These are phyloP conservation scores for Candida qinlingensis DNA, from an alignment of 805 yeast genomes.

Conservation along the genomic window DNA sequence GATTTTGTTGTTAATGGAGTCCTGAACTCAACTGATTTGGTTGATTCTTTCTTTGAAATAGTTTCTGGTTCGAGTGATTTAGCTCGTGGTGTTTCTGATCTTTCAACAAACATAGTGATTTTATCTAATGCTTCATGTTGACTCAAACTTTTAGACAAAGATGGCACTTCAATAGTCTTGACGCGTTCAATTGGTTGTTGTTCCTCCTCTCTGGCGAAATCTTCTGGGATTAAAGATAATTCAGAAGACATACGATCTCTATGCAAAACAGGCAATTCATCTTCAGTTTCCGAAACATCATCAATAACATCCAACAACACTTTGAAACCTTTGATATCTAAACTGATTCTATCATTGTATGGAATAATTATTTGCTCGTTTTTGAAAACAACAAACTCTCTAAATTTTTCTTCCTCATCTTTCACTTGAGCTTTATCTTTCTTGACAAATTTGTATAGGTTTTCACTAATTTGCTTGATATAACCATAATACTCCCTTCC, in stretches of 20 bases:
- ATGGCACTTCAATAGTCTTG: background rate
- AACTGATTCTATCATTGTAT: conserved; percentile 48
- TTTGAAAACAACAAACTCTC: conserved; percentile 47
- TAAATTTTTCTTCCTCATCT: conserved; percentile 12
- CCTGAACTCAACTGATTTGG: conserved; percentile 1
- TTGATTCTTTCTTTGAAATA: background rate
- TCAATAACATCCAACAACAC: conserved; percentile 44
- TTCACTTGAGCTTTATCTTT: conserved; percentile 8
- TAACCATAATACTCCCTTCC: conserved; percentile 43
- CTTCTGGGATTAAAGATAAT: conserved; percentile 3
- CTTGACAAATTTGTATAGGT: conserved; percentile 22
- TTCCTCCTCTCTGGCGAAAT: background rate
- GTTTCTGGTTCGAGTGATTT: background rate
- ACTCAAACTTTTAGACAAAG: background rate
- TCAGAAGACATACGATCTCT: conserved; percentile 6
- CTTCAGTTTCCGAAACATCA: conserved; percentile 38
- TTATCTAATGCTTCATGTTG: background rate
- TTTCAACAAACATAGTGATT: background rate
- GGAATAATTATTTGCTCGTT: conserved; percentile 66
- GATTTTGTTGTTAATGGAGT: conserved; percentile 14
- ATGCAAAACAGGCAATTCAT: conserved; percentile 27
- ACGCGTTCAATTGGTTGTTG: conserved; percentile 5
- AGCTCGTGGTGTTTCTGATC: background rate
- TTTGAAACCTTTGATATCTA: conserved; percentile 70
- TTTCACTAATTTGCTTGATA: conserved; percentile 15